Percentiles rank a stretch among this genome's conserved stretches.
These are phyloP conservation scores for Aspergillus conjunctus DNA, from an alignment of 495 filamentous ascomycete species.

Conservation along the genomic window DNA sequence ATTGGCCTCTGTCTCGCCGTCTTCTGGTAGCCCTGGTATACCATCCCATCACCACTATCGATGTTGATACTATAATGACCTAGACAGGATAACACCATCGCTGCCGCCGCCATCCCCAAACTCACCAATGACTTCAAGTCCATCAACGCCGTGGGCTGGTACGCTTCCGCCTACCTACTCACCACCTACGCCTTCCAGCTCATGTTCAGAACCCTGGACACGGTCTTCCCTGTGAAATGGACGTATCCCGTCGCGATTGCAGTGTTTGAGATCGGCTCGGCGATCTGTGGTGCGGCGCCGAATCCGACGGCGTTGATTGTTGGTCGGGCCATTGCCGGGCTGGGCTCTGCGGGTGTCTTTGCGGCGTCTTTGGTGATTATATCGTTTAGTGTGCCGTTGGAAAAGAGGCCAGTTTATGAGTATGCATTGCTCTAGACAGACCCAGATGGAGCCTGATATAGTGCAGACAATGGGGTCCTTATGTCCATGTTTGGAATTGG, in stretches of 20 bases:
- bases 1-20: no score
- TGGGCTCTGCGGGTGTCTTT: slow-evolving; percentile 27
- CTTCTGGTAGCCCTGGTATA: no score
- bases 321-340: slow-evolving; percentile 30
- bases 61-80: no score
- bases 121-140: slow-evolving; percentile 57
- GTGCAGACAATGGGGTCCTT: no score
- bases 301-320: slow-evolving; percentile 29
- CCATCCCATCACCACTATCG: no score
- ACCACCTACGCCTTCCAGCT: slow-evolving; percentile 24
- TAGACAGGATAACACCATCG: slow-evolving; percentile 53
- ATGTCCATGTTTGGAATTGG: slow-evolving; percentile 22
- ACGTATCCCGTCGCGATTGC: slow-evolving; percentile 22
- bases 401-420: slow-evolving; percentile 40
- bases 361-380: slow-evolving; percentile 41
- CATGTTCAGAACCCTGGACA: slow-evolving; percentile 18
- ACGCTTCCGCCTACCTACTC: slow-evolving; percentile 49
- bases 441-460: no score
- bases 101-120: slow-evolving; percentile 55
- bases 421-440: no score
- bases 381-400: slow-evolving; percentile 42
- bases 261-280: slow-evolving; percentile 28
- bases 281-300: slow-evolving; percentile 20
- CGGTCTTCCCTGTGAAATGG: slow-evolving; percentile 23
- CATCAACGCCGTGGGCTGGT: slow-evolving; percentile 58